Evolutionary conservation across 2,329 filamentous ascomycete genomes (phyloP).

Genomic region (Trichoderma sp.): DNA sequence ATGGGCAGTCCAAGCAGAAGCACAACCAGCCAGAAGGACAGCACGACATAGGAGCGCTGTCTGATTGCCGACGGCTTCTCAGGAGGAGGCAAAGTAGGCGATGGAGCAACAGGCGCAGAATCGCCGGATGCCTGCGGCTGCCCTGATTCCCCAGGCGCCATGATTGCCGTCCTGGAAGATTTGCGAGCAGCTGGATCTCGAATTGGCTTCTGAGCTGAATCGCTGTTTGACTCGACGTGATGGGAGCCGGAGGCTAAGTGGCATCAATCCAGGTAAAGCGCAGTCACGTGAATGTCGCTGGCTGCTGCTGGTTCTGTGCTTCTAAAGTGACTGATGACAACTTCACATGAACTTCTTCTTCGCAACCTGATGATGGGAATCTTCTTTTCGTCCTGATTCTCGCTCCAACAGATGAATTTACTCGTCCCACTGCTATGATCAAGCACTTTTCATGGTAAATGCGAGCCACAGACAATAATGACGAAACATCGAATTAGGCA

Average conservation of each 20-base stretch:
- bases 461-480: neutral
- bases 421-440: neutral
- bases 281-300: constrained; percentile 6
- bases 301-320: neutral
- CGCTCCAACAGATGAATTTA: neutral
- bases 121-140: constrained; percentile 21
- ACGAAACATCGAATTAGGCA: neutral
- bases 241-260: neutral
- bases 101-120: constrained; percentile 24
- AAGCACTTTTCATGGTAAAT: neutral
- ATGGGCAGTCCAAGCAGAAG: constrained; percentile 80
- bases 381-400: neutral
- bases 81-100: constrained; percentile 59
- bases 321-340: neutral
- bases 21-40: constrained; percentile 89
- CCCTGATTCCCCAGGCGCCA: constrained; percentile 17
- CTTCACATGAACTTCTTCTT: neutral
- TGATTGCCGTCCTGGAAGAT: constrained; percentile 16
- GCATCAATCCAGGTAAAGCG: constrained; percentile 6
- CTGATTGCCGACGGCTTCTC: constrained; percentile 68
- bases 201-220: neutral
- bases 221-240: neutral
- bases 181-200: neutral
- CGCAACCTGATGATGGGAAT: no score
- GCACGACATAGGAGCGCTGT: constrained; percentile 69